Evolutionary conservation across 139 green algal species (phyloP).

Genomic region (Chlorella sp.): DNA sequence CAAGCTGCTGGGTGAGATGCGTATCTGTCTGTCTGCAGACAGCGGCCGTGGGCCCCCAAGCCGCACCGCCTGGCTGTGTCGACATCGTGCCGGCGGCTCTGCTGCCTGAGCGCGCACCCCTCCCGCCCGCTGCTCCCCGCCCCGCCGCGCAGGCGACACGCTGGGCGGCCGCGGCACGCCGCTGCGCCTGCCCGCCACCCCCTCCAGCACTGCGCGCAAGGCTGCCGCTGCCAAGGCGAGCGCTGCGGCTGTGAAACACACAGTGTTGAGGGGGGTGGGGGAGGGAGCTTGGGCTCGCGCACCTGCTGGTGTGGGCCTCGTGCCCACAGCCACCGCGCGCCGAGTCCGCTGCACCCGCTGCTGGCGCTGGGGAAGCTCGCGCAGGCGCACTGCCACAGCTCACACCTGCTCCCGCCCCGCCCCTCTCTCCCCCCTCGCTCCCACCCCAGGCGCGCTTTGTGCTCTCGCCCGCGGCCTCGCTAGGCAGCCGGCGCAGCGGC

Average conservation of each 20-base stretch:
- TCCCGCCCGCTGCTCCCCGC: neutral
- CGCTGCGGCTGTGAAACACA: too few species aligned
- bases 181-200: neutral
- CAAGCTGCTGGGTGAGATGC: conserved; percentile 39
- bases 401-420: too few species aligned
- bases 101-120: neutral
- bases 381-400: too few species aligned
- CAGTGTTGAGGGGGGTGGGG: too few species aligned
- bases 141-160: conserved; percentile 1
- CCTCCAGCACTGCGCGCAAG: conserved; percentile 10
- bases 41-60: neutral
- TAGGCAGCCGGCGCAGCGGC: neutral
- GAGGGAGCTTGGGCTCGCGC: too few species aligned
- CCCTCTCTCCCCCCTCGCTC: neutral
- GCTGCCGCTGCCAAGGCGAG: neutral
- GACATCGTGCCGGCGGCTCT: neutral
- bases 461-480: too few species aligned
- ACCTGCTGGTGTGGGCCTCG: too few species aligned
- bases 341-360: too few species aligned
- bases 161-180: neutral
- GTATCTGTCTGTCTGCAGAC: neutral
- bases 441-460: too few species aligned
- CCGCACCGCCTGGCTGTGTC: neutral
- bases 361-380: too few species aligned
- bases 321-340: too few species aligned